Evolutionary conservation across 2,329 filamentous ascomycete species (phyloP), one percentile per base, ranked within the genome.

Genomic region (Aureobasidium zeae): DNA sequence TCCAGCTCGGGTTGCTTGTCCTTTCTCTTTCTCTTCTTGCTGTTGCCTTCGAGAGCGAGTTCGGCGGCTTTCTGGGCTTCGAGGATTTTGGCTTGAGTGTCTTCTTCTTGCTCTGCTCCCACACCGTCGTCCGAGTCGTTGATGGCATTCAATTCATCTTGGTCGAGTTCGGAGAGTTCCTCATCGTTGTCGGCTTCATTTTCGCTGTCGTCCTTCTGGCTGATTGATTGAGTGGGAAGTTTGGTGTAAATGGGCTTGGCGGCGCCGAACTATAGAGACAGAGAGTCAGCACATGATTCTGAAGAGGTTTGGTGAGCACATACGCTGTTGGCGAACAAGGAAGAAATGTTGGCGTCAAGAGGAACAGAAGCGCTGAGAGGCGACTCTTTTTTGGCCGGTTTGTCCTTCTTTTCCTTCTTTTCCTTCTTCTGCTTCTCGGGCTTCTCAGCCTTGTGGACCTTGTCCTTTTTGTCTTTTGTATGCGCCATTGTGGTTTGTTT

Each of bases 21-120:
- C 36, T 61, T 51, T 50, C 55, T 51, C 65, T 83, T 84, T 49
- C 80, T 71, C 60, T 83, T 83, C 21, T 74, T 69, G 31, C 60
- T 58, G 22, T 60, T 50, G 33, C 64, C 56, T 15, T 57, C 53
- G 32, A 45, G 49, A 41, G 46, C 29, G 43, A 38, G 37, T 41
- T 47, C 36, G 8, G 47, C 55, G 22, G 51, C 54, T 8, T 55
- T 52, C 24, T 52, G 48, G 9, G 51, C 46, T 48, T 50, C 53
- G 16, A 50, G 46, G 25, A 48, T 48, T 37, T 54, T 55, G 29
- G 42, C 49, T 44, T 52, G 53, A 4, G 50, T 48, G 41, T 59
- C 54, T 19, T 53, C 53, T 16, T 50, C 52, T 5, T 50, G 51
- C 22, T 51, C 49, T 7, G 60, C 61, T 30, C 61, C 59, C 11